These are phyloP conservation scores for Sutorius eximius DNA, from an alignment of 1,284 basidiomycete species.

Conservation along the genomic window DNA sequence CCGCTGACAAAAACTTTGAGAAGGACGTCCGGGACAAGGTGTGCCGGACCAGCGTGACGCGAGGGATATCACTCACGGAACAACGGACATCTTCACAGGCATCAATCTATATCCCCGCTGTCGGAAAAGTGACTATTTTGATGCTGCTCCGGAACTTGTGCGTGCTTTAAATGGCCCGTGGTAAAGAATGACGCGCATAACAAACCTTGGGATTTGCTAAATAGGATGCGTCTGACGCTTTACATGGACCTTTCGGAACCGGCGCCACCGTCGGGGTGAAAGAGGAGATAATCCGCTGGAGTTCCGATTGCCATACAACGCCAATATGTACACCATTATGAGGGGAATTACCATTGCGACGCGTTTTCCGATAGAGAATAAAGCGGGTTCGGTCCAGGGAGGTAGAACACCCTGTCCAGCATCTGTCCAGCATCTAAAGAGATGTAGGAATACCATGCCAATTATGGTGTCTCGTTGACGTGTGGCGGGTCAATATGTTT, in stretches of 20 bases:
- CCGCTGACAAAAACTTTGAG: slow-evolving; percentile 97
- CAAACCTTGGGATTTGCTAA: not conserved
- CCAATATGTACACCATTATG: slow-evolving; percentile 37
- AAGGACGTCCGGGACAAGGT: slow-evolving; percentile 90
- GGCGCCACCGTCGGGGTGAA: slow-evolving; percentile 12
- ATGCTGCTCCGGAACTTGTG: slow-evolving; percentile 95
- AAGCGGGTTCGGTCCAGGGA: slow-evolving; percentile 12
- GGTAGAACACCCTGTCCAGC: slow-evolving; percentile 11
- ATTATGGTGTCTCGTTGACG: slow-evolving; percentile 37
- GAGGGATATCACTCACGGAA: slow-evolving; percentile 15
- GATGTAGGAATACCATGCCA: slow-evolving; percentile 10
- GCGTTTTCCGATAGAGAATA: slow-evolving; percentile 17
- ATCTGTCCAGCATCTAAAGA: slow-evolving; percentile 23
- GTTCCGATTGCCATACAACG: slow-evolving; percentile 31
- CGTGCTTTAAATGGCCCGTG: slow-evolving; percentile 29
- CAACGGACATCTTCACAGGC: slow-evolving; percentile 50
- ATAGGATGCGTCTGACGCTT: slow-evolving; percentile 69
- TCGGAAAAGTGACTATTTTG: slow-evolving; percentile 95
- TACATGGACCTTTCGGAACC: slow-evolving; percentile 50
- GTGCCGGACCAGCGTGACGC: slow-evolving; percentile 16
- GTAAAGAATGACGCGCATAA: slow-evolving; percentile 4
- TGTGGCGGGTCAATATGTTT: slow-evolving; percentile 23
- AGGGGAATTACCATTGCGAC: slow-evolving; percentile 30
- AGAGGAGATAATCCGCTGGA: slow-evolving; percentile 10
- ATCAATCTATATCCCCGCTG: slow-evolving; percentile 88